These are phyloP conservation scores for Tuber aestivum DNA, from an alignment of 495 filamentous ascomycete genomes.

Conservation along the genomic window DNA sequence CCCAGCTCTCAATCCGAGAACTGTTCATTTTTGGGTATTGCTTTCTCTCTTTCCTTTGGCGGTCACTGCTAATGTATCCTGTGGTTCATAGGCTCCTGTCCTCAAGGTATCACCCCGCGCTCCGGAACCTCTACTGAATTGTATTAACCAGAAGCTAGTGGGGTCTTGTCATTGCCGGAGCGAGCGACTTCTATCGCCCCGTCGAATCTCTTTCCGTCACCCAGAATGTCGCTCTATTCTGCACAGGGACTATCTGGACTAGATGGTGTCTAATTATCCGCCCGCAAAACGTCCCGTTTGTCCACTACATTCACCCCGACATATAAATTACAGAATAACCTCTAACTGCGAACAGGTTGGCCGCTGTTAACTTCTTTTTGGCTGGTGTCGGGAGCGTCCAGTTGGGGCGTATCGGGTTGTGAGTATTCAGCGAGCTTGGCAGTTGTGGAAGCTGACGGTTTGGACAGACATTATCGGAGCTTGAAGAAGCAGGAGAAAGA, in stretches of 20 bases:
- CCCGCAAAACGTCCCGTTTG: constrained; percentile 81
- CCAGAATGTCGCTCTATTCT: constrained; percentile 79
- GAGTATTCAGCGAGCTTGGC: constrained; percentile 29
- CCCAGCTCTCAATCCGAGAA: constrained; percentile 55
- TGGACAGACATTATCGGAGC: constrained; percentile 20
- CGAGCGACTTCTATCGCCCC: constrained; percentile 88
- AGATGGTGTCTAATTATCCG: constrained; percentile 97
- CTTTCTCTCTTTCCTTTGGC: constrained; percentile 9
- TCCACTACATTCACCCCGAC: constrained; percentile 15
- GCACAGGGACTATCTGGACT: constrained; percentile 95
- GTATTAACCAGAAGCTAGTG: constrained; percentile 52
- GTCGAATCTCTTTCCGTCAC: constrained; percentile 84
- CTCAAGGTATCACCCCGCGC: constrained; percentile 69
- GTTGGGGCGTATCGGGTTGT: constrained; percentile 66
- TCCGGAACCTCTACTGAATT: background rate
- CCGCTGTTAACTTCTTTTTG: constrained; percentile 97
- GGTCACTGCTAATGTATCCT: constrained; percentile 4
- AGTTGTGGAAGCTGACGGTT: background rate
- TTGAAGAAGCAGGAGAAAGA: constrained; percentile 28
- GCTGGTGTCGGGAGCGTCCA: constrained; percentile 73
- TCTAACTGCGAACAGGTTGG: constrained; percentile 55
- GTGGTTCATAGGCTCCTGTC: constrained; percentile 61
- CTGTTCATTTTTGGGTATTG: constrained; percentile 93
- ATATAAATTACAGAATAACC: background rate
- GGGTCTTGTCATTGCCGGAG: constrained; percentile 82